Percentiles rank a stretch among this genome's conserved stretches.
These are phyloP conservation scores for Phlyctochytrium planicorne DNA, from an alignment of 192 early-diverging fungal genomes.

Conservation along the genomic window DNA sequence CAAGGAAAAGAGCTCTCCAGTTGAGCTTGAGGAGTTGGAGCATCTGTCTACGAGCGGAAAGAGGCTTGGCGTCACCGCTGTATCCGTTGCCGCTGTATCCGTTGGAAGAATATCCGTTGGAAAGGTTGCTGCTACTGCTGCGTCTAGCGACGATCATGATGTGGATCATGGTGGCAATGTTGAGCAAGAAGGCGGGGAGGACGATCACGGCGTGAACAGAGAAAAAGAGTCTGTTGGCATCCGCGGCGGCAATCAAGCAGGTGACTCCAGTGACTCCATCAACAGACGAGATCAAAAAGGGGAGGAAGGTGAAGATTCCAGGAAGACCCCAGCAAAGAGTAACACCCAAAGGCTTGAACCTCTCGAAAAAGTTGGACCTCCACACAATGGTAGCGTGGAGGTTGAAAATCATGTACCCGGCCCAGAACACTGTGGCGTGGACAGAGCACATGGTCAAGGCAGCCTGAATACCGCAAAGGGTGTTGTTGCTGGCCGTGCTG, in stretches of 20 bases:
- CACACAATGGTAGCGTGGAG: constrained; percentile 32
- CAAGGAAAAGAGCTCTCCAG: constrained; percentile 28
- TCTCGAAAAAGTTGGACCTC: constrained; percentile 21
- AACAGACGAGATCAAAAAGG: constrained; percentile 12
- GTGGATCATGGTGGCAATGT: constrained; percentile 25
- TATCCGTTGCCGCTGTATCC: constrained; percentile 3
- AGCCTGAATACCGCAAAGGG: constrained; percentile 23
- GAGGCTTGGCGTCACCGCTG: neutral
- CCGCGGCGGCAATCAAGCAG: neutral
- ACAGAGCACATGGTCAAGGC: constrained; percentile 20
- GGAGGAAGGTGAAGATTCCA: constrained; percentile 11
- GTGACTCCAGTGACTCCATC: constrained; percentile 21
- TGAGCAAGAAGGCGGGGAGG: constrained; percentile 18
- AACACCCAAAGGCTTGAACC: constrained; percentile 27
- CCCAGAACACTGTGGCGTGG: constrained; percentile 28
- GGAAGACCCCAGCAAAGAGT: constrained; percentile 30
- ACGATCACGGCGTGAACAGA: constrained; percentile 19
- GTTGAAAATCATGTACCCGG: constrained; percentile 30
- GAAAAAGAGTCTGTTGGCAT: constrained; percentile 21
- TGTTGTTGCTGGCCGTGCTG: constrained; percentile 25
- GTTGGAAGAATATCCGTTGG: neutral
- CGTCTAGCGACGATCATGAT: constrained; percentile 17
- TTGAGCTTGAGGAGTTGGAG: constrained; percentile 24
- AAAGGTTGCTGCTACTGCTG: neutral
- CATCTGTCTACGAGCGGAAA: constrained; percentile 14